Base-by-base conservation (phyloP, 2,329 filamentous ascomycete species). In the Arthroderma uncinatum region DNA sequence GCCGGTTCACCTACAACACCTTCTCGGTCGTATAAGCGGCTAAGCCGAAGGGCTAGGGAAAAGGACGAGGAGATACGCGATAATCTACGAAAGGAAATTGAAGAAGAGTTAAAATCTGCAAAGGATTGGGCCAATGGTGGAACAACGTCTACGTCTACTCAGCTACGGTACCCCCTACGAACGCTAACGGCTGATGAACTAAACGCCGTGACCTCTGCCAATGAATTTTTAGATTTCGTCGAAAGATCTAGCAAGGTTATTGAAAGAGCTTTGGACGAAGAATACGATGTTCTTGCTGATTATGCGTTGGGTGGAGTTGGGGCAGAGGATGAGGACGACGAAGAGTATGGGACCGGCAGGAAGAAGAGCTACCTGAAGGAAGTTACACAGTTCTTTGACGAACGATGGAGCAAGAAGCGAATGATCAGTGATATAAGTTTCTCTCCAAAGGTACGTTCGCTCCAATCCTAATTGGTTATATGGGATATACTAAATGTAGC, bases 391-490 rank as follows among this genome's bases (percentile, higher is more conserved):
- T 96, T 97, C 72, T 95, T 88, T 73, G 91, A 96, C 67, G 87
- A 95, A 60, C 82, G 90, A 69, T 96, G 92, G 87, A 95, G 89
- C 67, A 95, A 94, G 77, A 95, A 96, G 76, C 85, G 91, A 62
- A 96, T 96, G 87, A 86, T 98, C 68, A 96, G 89, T 69, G 87
- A 90, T 66, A 84, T 98, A 64, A 88, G 92, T 74, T 98, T 96
- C 73, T 97, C 92, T 47, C 87, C 89, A 56, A 95, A 95, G 76
- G 82, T 83, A 70, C 54, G 67, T 54, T 33, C 4, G 25, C 23
- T n/a, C 16, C 57, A 37, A 47, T 28, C 14, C 1, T 25, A 7
- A 40, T 19, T 28, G 6, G 6, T n/a, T n/a, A 14, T 9, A n/a
- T 23, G 6, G 6, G 6, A 3, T 8, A 21, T 25, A n/a, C 65